Conservation (phyloP, 805 yeast genomes). For the Metschnikowia corniflorae region DNA sequence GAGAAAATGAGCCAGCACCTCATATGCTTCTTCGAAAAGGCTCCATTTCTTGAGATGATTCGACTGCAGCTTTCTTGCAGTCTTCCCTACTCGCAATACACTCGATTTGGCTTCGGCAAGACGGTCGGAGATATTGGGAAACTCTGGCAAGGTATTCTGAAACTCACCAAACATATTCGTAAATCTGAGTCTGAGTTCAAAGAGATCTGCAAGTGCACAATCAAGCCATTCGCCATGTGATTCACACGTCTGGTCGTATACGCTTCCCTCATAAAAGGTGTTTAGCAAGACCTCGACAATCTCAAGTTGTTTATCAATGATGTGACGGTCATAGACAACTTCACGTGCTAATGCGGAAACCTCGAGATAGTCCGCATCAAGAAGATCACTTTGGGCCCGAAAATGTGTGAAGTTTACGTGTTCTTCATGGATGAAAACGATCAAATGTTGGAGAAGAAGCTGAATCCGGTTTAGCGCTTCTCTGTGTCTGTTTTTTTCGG, state of each 20-base stretch:
- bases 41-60: no score
- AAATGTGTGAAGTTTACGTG: not conserved
- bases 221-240: slow-evolving; percentile 1
- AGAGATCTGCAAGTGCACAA: slow-evolving; percentile 2
- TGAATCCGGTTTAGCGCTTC: not conserved
- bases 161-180: no score
- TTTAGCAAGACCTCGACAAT: not conserved
- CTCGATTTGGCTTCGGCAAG: no score
- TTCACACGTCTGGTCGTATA: not conserved
- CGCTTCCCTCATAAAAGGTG: not conserved
- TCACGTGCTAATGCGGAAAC: not conserved
- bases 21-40: no score
- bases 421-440: not conserved
- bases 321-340: not conserved
- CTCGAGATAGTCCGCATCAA: not conserved
- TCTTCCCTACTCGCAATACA: no score
- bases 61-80: no score
- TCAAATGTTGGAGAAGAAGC: not conserved
- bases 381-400: not conserved
- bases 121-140: no score
- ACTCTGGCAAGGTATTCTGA: no score
- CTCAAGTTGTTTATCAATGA: not conserved
- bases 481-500: not conserved
- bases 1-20: no score
- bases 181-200: slow-evolving; percentile 2